Conservation (phyloP, 495 filamentous ascomycete species). For the Penicillium tannophilum region DNA sequence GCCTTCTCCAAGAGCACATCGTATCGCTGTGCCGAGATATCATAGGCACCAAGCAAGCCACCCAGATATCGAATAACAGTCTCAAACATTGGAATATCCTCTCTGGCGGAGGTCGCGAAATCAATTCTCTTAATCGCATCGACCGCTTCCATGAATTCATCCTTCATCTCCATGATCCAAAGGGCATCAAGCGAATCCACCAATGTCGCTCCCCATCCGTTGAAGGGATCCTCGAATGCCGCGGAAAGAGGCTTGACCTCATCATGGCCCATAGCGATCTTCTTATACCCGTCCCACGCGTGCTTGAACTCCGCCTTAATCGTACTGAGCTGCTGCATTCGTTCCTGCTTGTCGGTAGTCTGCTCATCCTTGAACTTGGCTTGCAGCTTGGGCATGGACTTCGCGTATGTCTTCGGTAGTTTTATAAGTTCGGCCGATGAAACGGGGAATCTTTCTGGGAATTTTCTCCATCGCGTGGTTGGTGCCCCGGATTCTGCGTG, state of each 20-base stretch:
- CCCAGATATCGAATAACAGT: conserved; percentile 87
- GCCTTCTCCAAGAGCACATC: conserved; percentile 79
- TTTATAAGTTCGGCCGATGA: conserved; percentile 66
- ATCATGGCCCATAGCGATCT: conserved; percentile 76
- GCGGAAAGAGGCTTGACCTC: conserved; percentile 71
- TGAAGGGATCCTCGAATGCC: conserved; percentile 72
- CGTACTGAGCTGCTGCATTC: conserved; percentile 61
- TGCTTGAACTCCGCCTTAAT: conserved; percentile 69
- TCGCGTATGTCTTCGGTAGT: conserved; percentile 71
- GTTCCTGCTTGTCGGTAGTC: conserved; percentile 57
- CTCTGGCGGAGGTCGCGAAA: conserved; percentile 72
- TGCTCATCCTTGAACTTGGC: conserved; percentile 67
- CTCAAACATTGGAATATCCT: conserved; percentile 80
- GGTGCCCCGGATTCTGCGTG: conserved; percentile 30
- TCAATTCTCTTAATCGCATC: conserved; percentile 78
- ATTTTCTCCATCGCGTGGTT: conserved; percentile 67
- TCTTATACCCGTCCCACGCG: conserved; percentile 76
- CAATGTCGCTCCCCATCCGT: conserved; percentile 91
- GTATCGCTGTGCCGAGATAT: conserved; percentile 72
- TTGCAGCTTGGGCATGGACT: conserved; percentile 76
- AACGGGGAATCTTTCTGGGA: conserved; percentile 74
- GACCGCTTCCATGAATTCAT: conserved; percentile 87
- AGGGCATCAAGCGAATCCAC: conserved; percentile 93
- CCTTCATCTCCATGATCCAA: conserved; percentile 92
- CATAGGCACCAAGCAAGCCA: conserved; percentile 79